Conservation (phyloP, 495 filamentous ascomycete genomes). For the Penicillium ucsense region DNA sequence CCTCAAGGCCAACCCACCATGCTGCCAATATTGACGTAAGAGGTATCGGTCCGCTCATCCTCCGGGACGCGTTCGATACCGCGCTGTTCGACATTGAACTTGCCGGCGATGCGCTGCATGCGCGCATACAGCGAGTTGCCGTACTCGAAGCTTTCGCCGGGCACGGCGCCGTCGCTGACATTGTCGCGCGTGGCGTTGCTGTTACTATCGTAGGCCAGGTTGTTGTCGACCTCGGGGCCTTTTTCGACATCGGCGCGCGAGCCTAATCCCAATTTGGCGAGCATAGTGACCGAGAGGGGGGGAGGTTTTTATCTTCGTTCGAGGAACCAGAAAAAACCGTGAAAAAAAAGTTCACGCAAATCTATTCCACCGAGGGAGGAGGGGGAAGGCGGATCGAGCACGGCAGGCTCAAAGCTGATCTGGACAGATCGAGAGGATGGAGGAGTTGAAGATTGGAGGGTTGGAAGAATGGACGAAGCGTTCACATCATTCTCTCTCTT, state of each 20-base stretch:
- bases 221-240: slow-evolving; percentile 24
- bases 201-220: slow-evolving; percentile 19
- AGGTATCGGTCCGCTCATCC: slow-evolving; percentile 59
- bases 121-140: slow-evolving; percentile 55
- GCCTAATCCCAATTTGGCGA: slow-evolving; percentile 11
- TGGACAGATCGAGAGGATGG: slow-evolving; percentile 10
- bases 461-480: background rate
- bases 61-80: slow-evolving; percentile 75
- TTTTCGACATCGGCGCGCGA: slow-evolving; percentile 33
- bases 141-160: slow-evolving; percentile 50
- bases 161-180: slow-evolving; percentile 45
- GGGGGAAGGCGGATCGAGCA: slow-evolving; percentile 4
- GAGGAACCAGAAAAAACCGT: slow-evolving; percentile 5
- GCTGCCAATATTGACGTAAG: slow-evolving; percentile 58
- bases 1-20: slow-evolving; percentile 47
- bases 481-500: slow-evolving; percentile 18
- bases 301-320: background rate
- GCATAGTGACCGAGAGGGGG: slow-evolving; percentile 4
- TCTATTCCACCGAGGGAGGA: background rate
- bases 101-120: slow-evolving; percentile 58
- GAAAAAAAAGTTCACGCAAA: slow-evolving; percentile 4
- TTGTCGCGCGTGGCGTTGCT: slow-evolving; percentile 25
- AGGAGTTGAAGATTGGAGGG: background rate
- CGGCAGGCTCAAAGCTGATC: slow-evolving; percentile 11
- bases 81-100: slow-evolving; percentile 63